Base-by-base conservation (phyloP, 352 stramenopile species). In the Pythium insidiosum region DNA sequence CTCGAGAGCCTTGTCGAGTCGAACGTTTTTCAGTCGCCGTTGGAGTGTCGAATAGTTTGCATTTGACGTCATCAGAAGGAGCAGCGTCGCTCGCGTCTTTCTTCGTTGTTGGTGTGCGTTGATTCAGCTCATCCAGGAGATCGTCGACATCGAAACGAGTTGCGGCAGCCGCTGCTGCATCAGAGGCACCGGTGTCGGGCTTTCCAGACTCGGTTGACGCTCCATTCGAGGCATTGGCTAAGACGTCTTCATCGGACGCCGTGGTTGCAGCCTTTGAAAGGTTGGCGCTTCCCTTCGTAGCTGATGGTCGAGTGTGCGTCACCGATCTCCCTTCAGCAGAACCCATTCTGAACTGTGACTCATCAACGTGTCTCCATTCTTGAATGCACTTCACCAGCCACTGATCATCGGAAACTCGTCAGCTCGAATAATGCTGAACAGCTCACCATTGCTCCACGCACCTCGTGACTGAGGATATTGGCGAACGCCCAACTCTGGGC, bases 381-480 rank as follows among this genome's bases (percentile, higher is more conserved):
- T 59, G 51, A 26, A 92, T 40, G 36, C 77, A 94, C 22, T 70
- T 57, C 19, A 92, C 72, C 12, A 94, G 55, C 82, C 82, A 94
- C 77, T 93, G 30, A 10, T 28, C 18, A 33, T 13, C 28, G 28
- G 15, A 15, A 33, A 13, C 15, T 15, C 28, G 28, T 33, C 28
- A 33, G 28, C n/a, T n/a, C n/a, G n/a, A n/a, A n/a, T n/a, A n/a
- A n/a, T n/a, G n/a, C n/a, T n/a, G n/a, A n/a, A n/a, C n/a, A n/a
- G n/a, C n/a, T n/a, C n/a, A n/a, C n/a, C 7, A 43, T 29, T 28
- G 37, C 11, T 22, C 16, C 2, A 48, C 59, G n/a, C 61, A 93
- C 81, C 69, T 94, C 67, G 22, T 84, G 75, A 23, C 63, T 77
- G 41, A 92, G 58, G 21, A 94, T 75, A 43, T 94, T 90, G 18